Conservation (phyloP, 768 basidiomycete genomes). For the Erythrobasidium yunnanense region DNA sequence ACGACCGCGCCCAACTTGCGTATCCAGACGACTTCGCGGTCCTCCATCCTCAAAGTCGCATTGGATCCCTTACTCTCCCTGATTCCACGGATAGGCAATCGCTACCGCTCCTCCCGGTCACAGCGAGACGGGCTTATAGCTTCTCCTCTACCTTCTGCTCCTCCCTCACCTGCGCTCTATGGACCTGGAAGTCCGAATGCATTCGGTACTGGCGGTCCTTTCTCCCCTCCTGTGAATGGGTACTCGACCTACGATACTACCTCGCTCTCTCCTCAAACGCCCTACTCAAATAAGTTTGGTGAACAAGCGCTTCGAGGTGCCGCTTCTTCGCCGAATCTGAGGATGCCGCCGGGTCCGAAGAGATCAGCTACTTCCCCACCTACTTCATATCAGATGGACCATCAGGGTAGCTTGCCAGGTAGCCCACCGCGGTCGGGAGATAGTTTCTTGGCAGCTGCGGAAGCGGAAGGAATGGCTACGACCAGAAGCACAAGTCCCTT, state of each 20-base stretch:
- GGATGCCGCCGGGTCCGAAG: constrained; percentile 11
- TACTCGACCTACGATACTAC: background rate
- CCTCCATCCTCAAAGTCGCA: constrained; percentile 26
- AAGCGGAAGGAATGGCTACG: background rate
- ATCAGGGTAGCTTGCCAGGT: too few relatives aligned
- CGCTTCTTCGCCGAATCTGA: background rate
- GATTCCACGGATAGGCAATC: constrained; percentile 15
- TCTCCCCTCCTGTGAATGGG: constrained; percentile 13
- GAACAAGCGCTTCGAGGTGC: constrained; percentile 1
- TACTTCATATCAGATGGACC: too few relatives aligned
- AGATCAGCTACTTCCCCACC: constrained; percentile 19
- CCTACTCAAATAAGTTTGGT: constrained; percentile 7
- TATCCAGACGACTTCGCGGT: constrained; percentile 2
- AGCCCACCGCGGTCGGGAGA: too few relatives aligned
- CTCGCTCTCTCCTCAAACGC: constrained; percentile 17
- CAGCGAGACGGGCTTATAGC: constrained; percentile 29
- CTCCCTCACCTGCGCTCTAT: constrained; percentile 6
- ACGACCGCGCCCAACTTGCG: background rate
- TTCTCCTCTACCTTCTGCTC: constrained; percentile 19
- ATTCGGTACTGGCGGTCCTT: background rate
- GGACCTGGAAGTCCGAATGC: background rate
- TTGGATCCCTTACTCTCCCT: constrained; percentile 24
- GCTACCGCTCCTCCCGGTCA: constrained; percentile 22
- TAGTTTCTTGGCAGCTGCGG: background rate
- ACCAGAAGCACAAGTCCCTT: background rate